Base-by-base conservation (phyloP, 352 stramenopile species). In the Pythium brachiatum region DNA sequence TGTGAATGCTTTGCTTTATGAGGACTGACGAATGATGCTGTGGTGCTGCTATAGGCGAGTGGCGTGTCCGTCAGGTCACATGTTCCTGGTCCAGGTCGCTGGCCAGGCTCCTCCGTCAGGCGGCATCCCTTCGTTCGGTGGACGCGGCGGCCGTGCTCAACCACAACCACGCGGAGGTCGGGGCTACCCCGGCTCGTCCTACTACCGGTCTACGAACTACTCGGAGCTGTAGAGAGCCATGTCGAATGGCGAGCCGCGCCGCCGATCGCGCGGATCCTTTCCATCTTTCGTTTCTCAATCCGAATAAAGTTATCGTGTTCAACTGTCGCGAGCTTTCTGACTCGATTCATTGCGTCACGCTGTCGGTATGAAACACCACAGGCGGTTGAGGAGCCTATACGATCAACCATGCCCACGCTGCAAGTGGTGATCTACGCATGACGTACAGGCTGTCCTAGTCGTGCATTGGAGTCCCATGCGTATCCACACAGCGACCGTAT, bases 11-110 rank as follows among this genome's bases (percentile, higher is more conserved):
- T 23, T 27, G 23, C 52, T 60, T 25, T 8, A 21, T 6, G 16
- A 44, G 36, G 36, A 44, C 9, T 31, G 48, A 65, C 9, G 52
- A 34, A 44, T 21, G 36, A 44, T 44, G 21, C 31, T 46, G 1
- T 41, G 29, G 39, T 57, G 8, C 16, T 36, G 48, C 13, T 60
- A 12, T 41, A 91, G 83, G 82, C 78, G 85, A 16, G 85, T 94
- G 23, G 85, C 85, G 55, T 94, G 85, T 74, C 85, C 83, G 15
- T 86, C 82, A 16, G 85, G 85, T 9, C 85, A 94, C 72, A 92
- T 94, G 81, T 94, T 94, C 69, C 72, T 92, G 54, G 85, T 94
- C 51, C 85, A 94, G 53, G 83, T 92, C 27, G 82, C 84, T 31
- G 68, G 72, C 13, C 75, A 81, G 52, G 36, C 34, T 20, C 31